Percentiles rank a stretch among this genome's conserved stretches.
Conservation (phyloP, 2,329 filamentous ascomycete species). For the Trichoderma sp. region DNA sequence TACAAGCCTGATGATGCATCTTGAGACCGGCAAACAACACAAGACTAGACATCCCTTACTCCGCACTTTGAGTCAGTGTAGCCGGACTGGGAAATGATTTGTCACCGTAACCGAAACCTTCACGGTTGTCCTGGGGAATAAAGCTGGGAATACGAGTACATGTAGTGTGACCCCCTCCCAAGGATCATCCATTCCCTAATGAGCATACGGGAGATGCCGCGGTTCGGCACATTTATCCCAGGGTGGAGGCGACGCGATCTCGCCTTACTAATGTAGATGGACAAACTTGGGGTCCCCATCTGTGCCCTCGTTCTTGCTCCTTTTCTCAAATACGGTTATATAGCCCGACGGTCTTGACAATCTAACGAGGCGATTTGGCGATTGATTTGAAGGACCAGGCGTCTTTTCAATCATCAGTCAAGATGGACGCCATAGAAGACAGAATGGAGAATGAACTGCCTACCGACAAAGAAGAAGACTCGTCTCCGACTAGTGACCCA, state of each 20-base stretch:
- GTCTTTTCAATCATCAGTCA: background rate
- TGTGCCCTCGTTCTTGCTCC: background rate
- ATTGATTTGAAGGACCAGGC: background rate
- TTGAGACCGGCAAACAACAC: background rate
- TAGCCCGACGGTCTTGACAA: background rate
- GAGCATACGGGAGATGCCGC: background rate
- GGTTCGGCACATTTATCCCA: background rate
- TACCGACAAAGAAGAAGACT: conserved; percentile 2
- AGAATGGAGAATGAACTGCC: background rate
- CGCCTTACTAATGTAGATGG: background rate
- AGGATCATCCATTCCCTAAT: background rate
- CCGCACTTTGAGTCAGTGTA: background rate
- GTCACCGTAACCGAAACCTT: background rate
- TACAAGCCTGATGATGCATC: background rate
- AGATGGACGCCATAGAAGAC: background rate
- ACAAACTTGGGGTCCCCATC: background rate
- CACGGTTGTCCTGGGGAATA: background rate
- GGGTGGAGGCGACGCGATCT: background rate
- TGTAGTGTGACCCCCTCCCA: background rate
- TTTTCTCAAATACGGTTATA: background rate
- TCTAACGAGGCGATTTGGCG: background rate
- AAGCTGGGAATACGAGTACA: background rate
- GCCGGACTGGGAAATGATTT: background rate
- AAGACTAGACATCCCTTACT: background rate
- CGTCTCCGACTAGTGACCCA: background rate